A percentile compares a stretch with the other conserved stretches of the same genome.
Conservation (phyloP, 2,329 filamentous ascomycete species). For the Xylaria polymorpha region DNA sequence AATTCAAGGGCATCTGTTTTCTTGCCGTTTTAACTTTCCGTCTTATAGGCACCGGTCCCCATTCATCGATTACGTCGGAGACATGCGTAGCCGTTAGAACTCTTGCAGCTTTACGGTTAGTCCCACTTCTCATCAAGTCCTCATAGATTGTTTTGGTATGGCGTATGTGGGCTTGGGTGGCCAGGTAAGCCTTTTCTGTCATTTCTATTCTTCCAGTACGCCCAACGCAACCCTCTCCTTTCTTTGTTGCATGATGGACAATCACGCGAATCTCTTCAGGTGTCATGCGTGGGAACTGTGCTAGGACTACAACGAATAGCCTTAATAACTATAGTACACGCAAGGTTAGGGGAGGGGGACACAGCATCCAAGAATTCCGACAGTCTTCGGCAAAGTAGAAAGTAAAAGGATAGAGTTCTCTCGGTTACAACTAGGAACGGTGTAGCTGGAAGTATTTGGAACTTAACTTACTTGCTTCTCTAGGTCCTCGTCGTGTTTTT, state of each 20-base stretch:
- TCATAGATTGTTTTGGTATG: constrained; percentile 36
- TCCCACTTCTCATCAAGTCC: constrained; percentile 15
- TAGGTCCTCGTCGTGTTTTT: constrained; percentile 22
- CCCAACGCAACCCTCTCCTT: constrained; percentile 31
- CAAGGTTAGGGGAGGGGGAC: too few relatives aligned
- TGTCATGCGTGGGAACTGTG: constrained; percentile 30
- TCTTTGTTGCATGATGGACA: constrained; percentile 25
- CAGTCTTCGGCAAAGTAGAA: neutral
- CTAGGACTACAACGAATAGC: constrained; percentile 13
- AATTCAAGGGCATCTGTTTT: neutral
- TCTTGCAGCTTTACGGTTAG: constrained; percentile 18
- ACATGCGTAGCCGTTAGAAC: neutral
- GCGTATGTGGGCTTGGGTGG: constrained; percentile 33
- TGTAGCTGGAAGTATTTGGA: neutral
- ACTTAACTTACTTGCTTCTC: constrained; percentile 30
- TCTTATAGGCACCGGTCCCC: constrained; percentile 12
- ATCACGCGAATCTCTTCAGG: constrained; percentile 4
- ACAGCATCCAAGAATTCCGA: neutral
- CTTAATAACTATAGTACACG: neutral
- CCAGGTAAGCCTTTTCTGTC: constrained; percentile 23
- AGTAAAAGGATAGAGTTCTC: neutral
- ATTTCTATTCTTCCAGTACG: constrained; percentile 25
- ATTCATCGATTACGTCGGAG: constrained; percentile 4
- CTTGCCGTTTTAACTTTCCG: neutral
- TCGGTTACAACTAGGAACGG: neutral